A percentile compares a stretch with the other conserved stretches of the same genome.
Evolutionary conservation across 2,329 filamentous ascomycete species (phyloP).

Genomic region (Colletotrichum lindemuthianum): DNA sequence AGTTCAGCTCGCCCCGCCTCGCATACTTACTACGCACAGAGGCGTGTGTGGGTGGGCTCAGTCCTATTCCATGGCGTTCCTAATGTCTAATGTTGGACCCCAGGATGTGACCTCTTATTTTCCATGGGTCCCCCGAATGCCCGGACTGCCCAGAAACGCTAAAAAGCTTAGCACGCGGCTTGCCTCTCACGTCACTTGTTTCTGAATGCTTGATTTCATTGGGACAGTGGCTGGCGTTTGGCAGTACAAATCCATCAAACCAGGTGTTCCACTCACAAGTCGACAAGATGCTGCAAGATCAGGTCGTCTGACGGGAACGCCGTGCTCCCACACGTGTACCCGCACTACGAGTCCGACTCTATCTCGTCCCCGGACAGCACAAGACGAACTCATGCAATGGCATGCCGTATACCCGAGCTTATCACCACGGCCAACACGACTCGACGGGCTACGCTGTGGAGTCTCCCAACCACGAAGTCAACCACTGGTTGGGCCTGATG

Average conservation of each 20-base stretch:
- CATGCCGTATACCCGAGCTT: slow-evolving; percentile 18
- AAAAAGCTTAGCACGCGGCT: slow-evolving; percentile 13
- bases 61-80: background rate
- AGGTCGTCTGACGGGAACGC: background rate
- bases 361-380: background rate
- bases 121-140: background rate
- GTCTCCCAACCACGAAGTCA: background rate
- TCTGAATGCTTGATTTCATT: background rate
- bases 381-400: background rate
- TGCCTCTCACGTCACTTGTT: slow-evolving; percentile 7
- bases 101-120: too few relatives aligned
- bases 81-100: background rate
- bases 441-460: slow-evolving; percentile 6
- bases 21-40: background rate
- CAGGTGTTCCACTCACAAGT: background rate
- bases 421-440: slow-evolving; percentile 18
- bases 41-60: background rate
- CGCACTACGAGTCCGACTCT: slow-evolving; percentile 3
- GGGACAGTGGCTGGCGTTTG: background rate
- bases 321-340: slow-evolving; percentile 8
- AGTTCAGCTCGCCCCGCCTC: background rate
- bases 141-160: slow-evolving; percentile 12
- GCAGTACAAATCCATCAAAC: background rate
- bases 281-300: background rate
- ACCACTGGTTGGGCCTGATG: background rate